phyloP scores from a whole-genome alignment of 768 basidiomycete genomes.

The Daedalea quercina region DNA sequence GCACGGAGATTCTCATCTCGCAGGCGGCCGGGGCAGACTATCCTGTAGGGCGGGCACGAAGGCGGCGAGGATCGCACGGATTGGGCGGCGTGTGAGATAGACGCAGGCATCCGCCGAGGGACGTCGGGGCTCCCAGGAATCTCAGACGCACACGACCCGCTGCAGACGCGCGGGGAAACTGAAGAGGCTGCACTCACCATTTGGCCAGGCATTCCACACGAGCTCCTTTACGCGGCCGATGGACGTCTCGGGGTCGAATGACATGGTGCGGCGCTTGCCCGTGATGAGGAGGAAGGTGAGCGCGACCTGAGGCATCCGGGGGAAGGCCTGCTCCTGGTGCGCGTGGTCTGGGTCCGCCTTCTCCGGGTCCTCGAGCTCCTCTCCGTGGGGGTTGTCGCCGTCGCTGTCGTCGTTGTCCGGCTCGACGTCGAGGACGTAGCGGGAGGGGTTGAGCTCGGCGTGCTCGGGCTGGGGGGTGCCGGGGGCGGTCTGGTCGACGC shows the following conservation, averaged over 20 bases:
- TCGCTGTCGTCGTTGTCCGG: conserved; percentile 3
- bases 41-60: too few species aligned
- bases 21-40: too few species aligned
- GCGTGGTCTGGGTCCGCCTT: conserved; percentile 4
- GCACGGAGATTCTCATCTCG: too few species aligned
- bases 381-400: conserved; percentile 1
- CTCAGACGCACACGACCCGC: too few species aligned
- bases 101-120: too few species aligned
- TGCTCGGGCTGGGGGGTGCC: conserved; percentile 14
- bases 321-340: conserved; percentile 24
- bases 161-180: too few species aligned
- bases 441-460: neutral
- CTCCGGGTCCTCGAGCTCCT: conserved; percentile 6
- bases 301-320: conserved; percentile 56
- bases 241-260: conserved; percentile 69
- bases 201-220: conserved; percentile 78
- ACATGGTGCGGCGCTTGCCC: conserved; percentile 60
- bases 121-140: too few species aligned
- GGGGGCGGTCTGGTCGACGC: conserved; percentile 31
- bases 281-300: conserved; percentile 71
- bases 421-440: conserved; percentile 1
- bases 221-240: conserved; percentile 78
- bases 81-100: too few species aligned
- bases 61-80: too few species aligned
- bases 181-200: conserved; percentile 56